Evolutionary conservation across 306 rosid genomes (phyloP).

Genomic region (Hippophae tibetana): DNA sequence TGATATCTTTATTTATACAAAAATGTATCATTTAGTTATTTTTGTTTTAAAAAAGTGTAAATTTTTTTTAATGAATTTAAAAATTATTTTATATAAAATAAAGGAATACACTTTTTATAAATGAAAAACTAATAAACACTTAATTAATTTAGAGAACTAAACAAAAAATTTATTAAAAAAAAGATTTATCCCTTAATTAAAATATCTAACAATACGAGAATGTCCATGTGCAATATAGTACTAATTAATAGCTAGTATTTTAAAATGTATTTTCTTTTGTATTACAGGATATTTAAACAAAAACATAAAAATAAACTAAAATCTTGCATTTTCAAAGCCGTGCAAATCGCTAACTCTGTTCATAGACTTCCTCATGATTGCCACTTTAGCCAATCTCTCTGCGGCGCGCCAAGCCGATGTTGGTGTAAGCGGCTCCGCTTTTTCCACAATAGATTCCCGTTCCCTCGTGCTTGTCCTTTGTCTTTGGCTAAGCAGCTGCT

Average conservation of each 20-base stretch:
- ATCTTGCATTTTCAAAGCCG: conserved; percentile 97
- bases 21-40: too few species aligned
- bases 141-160: too few species aligned
- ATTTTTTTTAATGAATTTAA: too few species aligned
- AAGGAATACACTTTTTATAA: too few species aligned
- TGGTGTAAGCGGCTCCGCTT: conserved; percentile 74
- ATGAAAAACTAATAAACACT: too few species aligned
- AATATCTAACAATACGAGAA: too few species aligned
- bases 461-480: conserved; percentile 9
- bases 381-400: conserved; percentile 83
- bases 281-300: conserved; percentile 28
- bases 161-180: too few species aligned
- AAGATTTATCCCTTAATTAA: too few species aligned
- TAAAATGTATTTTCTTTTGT: conserved; percentile 14
- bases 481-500: conserved; percentile 26
- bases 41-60: too few species aligned
- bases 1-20: too few species aligned
- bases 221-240: too few species aligned
- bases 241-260: neutral
- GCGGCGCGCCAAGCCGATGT: conserved; percentile 99
- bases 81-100: too few species aligned
- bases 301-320: conserved; percentile 33
- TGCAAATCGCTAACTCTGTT: conserved; percentile 96
- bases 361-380: conserved; percentile 92
- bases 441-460: conserved; percentile 32